Conservation (phyloP, 1,284 basidiomycete species). For the Ustilago loliicola region DNA sequence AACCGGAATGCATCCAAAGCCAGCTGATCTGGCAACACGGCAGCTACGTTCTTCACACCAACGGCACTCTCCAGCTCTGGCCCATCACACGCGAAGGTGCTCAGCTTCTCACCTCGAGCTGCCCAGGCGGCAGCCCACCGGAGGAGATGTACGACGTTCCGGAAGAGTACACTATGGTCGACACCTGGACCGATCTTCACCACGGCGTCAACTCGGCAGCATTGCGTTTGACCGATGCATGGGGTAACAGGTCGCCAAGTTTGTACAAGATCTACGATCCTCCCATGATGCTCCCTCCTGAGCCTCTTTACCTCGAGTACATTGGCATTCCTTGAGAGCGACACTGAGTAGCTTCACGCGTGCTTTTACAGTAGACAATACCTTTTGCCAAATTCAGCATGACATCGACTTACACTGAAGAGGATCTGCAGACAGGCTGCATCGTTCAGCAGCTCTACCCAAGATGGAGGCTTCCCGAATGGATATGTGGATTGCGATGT, state of each 20-base stretch:
- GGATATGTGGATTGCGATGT: not conserved
- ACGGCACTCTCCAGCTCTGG: constrained; percentile 49
- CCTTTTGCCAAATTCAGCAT: not conserved
- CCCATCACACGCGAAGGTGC: constrained; percentile 47
- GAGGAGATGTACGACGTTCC: constrained; percentile 53
- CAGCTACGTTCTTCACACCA: constrained; percentile 58
- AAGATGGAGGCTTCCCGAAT: not conserved
- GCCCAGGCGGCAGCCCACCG: constrained; percentile 18
- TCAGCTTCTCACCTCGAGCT: constrained; percentile 44
- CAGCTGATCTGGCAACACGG: constrained; percentile 70
- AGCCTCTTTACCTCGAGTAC: constrained; percentile 55
- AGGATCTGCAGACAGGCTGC: not conserved
- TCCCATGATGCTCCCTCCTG: constrained; percentile 65
- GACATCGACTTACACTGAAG: not conserved
- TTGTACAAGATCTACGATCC: constrained; percentile 63
- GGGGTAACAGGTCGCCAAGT: constrained; percentile 41
- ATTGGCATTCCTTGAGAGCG: constrained; percentile 34
- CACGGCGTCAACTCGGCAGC: constrained; percentile 23
- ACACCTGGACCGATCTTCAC: constrained; percentile 49
- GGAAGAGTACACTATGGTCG: constrained; percentile 42
- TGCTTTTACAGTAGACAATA: not conserved
- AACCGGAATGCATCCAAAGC: constrained; percentile 63
- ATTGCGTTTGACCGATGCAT: constrained; percentile 40
- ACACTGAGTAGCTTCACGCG: not conserved
- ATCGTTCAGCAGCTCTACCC: not conserved